Percentiles rank a stretch among this genome's conserved stretches.
These are phyloP conservation scores for Fusarium sp. DNA, from an alignment of 2,329 filamentous ascomycete species.

Conservation along the genomic window DNA sequence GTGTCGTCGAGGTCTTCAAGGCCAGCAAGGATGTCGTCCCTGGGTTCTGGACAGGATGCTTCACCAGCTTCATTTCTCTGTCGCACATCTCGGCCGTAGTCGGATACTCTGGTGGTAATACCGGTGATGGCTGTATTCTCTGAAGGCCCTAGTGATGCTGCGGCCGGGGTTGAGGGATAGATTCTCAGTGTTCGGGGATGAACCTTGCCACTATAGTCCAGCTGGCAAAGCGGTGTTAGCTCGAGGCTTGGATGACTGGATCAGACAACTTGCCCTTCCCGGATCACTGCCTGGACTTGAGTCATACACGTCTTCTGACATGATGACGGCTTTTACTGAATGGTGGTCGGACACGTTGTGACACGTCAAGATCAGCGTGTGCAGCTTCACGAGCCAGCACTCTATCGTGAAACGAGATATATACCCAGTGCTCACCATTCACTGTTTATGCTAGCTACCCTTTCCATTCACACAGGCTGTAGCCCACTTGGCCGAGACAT, in stretches of 20 bases:
- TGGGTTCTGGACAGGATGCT: background rate
- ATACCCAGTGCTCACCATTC: background rate
- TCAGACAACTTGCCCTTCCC: background rate
- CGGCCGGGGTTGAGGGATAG: background rate
- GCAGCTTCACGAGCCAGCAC: background rate
- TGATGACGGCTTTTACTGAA: background rate
- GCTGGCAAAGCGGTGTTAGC: background rate
- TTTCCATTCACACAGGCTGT: background rate
- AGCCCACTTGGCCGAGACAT: background rate
- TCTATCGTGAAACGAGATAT: background rate
- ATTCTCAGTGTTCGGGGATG: background rate
- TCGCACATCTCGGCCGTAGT: background rate
- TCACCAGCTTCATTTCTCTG: background rate
- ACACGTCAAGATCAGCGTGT: background rate
- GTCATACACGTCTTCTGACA: background rate
- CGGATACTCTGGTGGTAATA: background rate
- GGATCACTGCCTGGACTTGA: background rate
- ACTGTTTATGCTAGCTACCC: background rate
- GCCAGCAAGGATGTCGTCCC: background rate
- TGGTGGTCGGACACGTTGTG: background rate
- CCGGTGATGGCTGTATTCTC: background rate
- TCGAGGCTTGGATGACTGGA: background rate
- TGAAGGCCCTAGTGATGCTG: background rate
- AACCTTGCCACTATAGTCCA: background rate
- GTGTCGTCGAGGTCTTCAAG: background rate